Base-by-base conservation (phyloP, 78 protist genomes). In the Dictyostelium capitatum region DNA sequence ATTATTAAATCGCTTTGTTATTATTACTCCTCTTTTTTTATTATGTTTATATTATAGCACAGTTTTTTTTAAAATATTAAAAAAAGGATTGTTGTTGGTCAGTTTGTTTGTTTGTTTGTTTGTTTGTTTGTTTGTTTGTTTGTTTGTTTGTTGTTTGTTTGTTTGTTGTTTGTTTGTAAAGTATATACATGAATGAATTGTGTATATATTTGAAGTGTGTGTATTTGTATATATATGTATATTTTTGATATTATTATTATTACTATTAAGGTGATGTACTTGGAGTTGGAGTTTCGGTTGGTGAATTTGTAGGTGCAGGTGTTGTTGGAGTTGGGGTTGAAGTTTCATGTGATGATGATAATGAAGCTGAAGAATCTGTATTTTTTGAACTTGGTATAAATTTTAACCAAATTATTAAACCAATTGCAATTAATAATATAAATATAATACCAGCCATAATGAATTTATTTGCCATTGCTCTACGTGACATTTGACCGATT, bases 361-460 rank as follows among this genome's bases (percentile, higher is more conserved):
- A 23, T 47, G n/a, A 17, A 14, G 2, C 4, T 30, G 65, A 6
- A 74, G 15, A 6, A 30, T 23, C 15, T 41, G 57, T 14, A 23
- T 28, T 80, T 10, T 7, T 4, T 47, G n/a, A 19, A 67, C 14
- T 28, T 53, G 23, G 25, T 20, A 41, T 82, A n/a, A 87, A 87
- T 64, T 87, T 87, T 69, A 75, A 77, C 92, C 91, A 87, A 48
- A 87, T 37, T 19, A 87, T 64, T 20, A 87, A 30, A 77, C 46
- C 59, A 48, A 87, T 87, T 1, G 84, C 46, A 50, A 43, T 62
- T 43, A 87, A 51, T 11, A 87, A n/a, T 11, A 87, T 72, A 1
- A 87, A 32, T n/a, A 87, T 87, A 30, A 87, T 87, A 62, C 69
- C 83, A 46, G 79, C 92, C 92, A 87, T 57, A 50, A 87, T 87